phyloP scores from a whole-genome alignment of 371 early-diverging fungal species.

The Mortierella sp. region DNA sequence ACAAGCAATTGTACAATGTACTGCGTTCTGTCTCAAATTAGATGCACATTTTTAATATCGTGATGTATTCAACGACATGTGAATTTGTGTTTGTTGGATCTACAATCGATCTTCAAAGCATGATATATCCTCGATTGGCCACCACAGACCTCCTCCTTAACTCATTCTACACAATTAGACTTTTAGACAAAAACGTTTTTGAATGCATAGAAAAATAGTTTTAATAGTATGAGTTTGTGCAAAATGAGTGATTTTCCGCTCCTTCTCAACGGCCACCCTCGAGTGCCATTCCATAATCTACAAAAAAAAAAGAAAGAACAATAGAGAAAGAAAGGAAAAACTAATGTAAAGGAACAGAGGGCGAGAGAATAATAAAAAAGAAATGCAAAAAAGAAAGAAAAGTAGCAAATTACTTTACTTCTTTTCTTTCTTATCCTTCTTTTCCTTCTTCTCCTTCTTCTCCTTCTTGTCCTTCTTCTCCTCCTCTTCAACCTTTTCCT shows the following conservation, averaged over 20 bases:
- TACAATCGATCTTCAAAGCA: no score
- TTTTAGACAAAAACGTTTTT: no score
- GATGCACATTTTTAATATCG: no score
- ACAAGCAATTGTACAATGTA: no score
- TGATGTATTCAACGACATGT: no score
- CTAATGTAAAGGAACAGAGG: constrained; percentile 11
- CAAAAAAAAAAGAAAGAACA: constrained; percentile 21
- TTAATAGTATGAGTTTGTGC: background rate
- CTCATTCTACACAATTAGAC: no score
- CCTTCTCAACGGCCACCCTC: constrained; percentile 6
- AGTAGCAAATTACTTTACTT: constrained; percentile 61
- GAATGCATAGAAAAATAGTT: constrained; percentile 7
- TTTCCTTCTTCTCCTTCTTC: constrained; percentile 55
- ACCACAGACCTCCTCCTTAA: no score
- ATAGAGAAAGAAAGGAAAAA: constrained; percentile 4
- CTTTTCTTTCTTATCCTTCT: constrained; percentile 61
- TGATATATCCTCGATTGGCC: no score
- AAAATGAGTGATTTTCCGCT: constrained; percentile 15
- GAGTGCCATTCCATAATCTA: constrained; percentile 24
- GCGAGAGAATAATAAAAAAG: constrained; percentile 13
- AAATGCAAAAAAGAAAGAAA: constrained; percentile 9
- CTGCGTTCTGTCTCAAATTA: no score
- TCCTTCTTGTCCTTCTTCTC: constrained; percentile 60
- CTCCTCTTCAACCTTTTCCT: constrained; percentile 62
- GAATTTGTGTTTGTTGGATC: no score